Conservation (phyloP, 169 alveolate species). For the Cryptosporidium tyzzeri region DNA sequence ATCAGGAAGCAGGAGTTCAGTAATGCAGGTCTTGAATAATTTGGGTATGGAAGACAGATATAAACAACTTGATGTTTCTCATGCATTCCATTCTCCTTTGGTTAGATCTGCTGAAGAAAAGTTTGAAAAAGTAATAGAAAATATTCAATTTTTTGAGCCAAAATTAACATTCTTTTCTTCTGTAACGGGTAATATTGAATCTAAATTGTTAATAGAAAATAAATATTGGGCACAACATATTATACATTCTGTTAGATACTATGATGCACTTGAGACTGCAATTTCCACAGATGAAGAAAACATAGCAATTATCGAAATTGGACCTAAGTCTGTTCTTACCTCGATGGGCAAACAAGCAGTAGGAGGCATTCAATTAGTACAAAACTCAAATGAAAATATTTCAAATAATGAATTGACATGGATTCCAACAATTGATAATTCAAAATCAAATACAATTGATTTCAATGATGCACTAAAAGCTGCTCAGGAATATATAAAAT, state of each 20-base stretch:
- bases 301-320: constrained; percentile 30
- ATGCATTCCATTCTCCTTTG: constrained; percentile 61
- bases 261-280: constrained; percentile 15
- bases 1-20: constrained; percentile 1
- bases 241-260: constrained; percentile 33
- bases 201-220: not conserved
- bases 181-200: too few relatives aligned
- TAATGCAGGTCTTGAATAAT: not conserved
- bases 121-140: constrained; percentile 31
- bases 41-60: constrained; percentile 21
- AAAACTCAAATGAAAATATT: not conserved
- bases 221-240: constrained; percentile 64
- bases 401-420: constrained; percentile 24
- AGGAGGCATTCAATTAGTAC: constrained; percentile 27
- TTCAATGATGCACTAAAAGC: too few relatives aligned
- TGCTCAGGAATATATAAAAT: too few relatives aligned
- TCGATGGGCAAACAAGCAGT: not conserved
- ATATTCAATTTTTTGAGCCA: not conserved
- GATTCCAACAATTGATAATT: not conserved
- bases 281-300: not conserved
- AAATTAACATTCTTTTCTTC: not conserved
- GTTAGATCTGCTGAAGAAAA: not conserved
- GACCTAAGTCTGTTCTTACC: constrained; percentile 53
- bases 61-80: constrained; percentile 12
- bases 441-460: too few relatives aligned